Conservation (phyloP, 306 rosid genomes). For the Begonia masoniana region DNA sequence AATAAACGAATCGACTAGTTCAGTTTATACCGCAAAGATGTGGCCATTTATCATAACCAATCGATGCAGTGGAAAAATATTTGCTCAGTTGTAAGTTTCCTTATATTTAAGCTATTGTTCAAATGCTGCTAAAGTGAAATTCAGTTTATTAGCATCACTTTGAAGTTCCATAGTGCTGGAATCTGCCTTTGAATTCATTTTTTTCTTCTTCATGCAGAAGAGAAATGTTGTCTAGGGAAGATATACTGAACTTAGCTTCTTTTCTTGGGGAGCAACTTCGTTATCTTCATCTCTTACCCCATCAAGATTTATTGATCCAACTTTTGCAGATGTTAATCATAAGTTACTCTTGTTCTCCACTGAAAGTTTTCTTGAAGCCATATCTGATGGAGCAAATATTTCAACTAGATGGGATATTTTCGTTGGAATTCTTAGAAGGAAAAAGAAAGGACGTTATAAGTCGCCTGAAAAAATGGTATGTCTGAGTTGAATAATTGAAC, state of each 20-base stretch:
- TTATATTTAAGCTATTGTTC: conserved; percentile 1
- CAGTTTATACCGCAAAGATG: conserved; percentile 28
- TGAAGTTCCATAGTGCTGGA: neutral
- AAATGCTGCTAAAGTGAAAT: too few relatives aligned
- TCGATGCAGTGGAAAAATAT: conserved; percentile 71
- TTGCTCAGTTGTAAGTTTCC: conserved; percentile 64
- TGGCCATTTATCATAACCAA: conserved; percentile 84
- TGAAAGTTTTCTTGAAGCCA: conserved; percentile 17
- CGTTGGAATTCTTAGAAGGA: conserved; percentile 42
- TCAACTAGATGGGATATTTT: conserved; percentile 61
- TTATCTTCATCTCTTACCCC: conserved; percentile 77
- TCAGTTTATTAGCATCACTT: neutral
- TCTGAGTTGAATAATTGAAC: too few relatives aligned
- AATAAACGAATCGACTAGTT: conserved; percentile 12
- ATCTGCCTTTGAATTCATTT: conserved; percentile 8
- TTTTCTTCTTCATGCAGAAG: conserved; percentile 44
- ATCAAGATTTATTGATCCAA: conserved; percentile 37
- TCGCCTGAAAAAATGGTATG: conserved; percentile 70
- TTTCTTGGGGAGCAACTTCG: conserved; percentile 76
- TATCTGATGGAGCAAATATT: conserved; percentile 30
- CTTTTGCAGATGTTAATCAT: conserved; percentile 21
- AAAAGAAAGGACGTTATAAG: conserved; percentile 48
- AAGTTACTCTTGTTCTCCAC: conserved; percentile 17
- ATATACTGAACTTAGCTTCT: conserved; percentile 53
- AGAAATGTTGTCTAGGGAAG: conserved; percentile 51